phyloP scores from a whole-genome alignment of 2,329 filamentous ascomycete genomes.

The Aspergillus sp. region DNA sequence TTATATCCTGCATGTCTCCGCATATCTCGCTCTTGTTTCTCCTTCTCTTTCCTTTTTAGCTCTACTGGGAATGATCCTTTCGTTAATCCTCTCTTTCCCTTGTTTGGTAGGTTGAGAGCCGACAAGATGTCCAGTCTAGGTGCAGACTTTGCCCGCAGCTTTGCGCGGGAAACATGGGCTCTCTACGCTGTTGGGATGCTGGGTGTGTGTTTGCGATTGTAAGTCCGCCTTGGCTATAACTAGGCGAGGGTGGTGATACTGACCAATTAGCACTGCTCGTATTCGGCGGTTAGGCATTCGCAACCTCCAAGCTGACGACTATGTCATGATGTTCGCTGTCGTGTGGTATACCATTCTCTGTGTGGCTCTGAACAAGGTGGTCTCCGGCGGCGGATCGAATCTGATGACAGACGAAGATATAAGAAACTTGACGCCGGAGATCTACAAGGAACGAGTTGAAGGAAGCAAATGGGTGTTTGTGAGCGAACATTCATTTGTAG shows the following conservation, averaged over 20 bases:
- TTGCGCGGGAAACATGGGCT: conserved; percentile 35
- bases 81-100: conserved; percentile 4
- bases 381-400: conserved; percentile 52
- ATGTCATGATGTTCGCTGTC: conserved; percentile 49
- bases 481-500: conserved; percentile 57
- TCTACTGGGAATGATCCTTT: background rate
- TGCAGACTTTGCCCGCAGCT: conserved; percentile 20
- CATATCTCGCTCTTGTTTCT: background rate
- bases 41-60: background rate
- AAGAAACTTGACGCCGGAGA: conserved; percentile 40
- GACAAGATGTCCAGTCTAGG: conserved; percentile 24
- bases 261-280: conserved; percentile 27
- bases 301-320: conserved; percentile 51
- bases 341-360: conserved; percentile 53
- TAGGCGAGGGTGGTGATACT: background rate
- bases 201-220: conserved; percentile 33
- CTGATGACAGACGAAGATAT: conserved; percentile 48
- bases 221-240: conserved; percentile 12
- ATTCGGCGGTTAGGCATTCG: conserved; percentile 40
- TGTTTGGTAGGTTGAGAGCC: conserved; percentile 13
- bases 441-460: conserved; percentile 36
- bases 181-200: conserved; percentile 35
- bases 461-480: conserved; percentile 59
- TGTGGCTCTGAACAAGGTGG: conserved; percentile 48
- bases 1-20: background rate